Evolutionary conservation across 345 rosid genomes (phyloP), one percentile per base, ranked within the genome.

Genomic region (Syzygium aqueum): DNA sequence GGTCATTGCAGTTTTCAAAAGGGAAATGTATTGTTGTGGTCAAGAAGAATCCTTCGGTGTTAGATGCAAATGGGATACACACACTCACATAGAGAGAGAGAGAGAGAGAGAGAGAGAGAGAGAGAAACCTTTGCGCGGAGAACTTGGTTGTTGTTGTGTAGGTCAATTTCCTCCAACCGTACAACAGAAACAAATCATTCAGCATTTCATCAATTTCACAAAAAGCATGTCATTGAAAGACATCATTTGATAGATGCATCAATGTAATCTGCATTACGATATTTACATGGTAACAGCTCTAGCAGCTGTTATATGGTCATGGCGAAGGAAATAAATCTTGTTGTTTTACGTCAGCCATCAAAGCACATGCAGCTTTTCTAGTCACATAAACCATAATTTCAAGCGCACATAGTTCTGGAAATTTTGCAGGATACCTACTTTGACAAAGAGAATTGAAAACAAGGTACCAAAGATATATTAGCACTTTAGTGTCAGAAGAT

Each of bases 71-170:
- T 73, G 49, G 49, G 49, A 25, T 73, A 37, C 27, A 73, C 49
- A 25, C 65, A 15, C 43, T 15, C 77, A 28, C 1, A 63, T 9
- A 30, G 50, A 33, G 37, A 13, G 5, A 56, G 21, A 83, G 22
- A 7, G 49, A 84, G 80, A 43, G 43, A 22, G 50, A 88, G 56
- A 87, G 46, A 78, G 67, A 65, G 65, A 87, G 43, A 85, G 30
- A 84, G 22, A 63, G 51, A 63, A 40, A 97, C 99, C 99, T 96
- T 96, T 28, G 99, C 95, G 87, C 99, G 96, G 84, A 97, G 99
- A 88, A 95, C 92, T 91, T 97, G 99, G 92, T 97, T 97, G 87
- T 91, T 95, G 90, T 93, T 96, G 91, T 97, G 98, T 95, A 97
- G 93, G 87, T 97, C 99, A 86, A 94, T 91, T 93, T 96, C 99